A percentile compares a stretch with the other conserved stretches of the same genome.
These are phyloP conservation scores for Stipa capillata DNA, from an alignment of 176 grass and related monocot genomes.

Conservation along the genomic window DNA sequence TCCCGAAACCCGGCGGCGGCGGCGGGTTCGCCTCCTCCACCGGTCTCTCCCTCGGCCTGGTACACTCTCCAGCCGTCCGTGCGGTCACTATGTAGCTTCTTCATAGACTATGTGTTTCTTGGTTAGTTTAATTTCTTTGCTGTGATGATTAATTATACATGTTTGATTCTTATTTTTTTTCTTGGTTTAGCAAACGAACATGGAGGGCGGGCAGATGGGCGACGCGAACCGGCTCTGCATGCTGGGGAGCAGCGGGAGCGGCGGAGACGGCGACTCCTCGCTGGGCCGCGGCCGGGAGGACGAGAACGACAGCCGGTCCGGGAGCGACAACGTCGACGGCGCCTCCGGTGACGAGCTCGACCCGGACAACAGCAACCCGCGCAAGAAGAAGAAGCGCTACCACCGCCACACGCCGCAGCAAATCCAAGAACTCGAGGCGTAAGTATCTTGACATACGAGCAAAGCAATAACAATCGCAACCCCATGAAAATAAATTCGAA, in stretches of 20 bases:
- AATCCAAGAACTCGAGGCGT: slow-evolving; percentile 97
- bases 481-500: too few relatives aligned
- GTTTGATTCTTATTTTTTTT: background rate
- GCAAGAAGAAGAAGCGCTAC: slow-evolving; percentile 92
- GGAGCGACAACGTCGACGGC: slow-evolving; percentile 86
- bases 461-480: too few relatives aligned
- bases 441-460: too few relatives aligned
- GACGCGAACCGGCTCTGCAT: slow-evolving; percentile 17
- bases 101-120: background rate
- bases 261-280: slow-evolving; percentile 51
- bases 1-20: slow-evolving; percentile 15
- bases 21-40: slow-evolving; percentile 42
- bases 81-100: too few relatives aligned
- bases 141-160: background rate
- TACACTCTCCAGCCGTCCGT: background rate
- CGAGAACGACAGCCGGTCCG: slow-evolving; percentile 90
- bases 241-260: slow-evolving; percentile 29
- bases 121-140: background rate
- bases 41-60: slow-evolving; percentile 87
- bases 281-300: slow-evolving; percentile 61
- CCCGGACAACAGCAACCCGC: slow-evolving; percentile 56
- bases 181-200: slow-evolving; percentile 40
- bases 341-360: slow-evolving; percentile 80
- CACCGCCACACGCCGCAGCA: slow-evolving; percentile 98
- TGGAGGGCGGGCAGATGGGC: slow-evolving; percentile 50